Base-by-base conservation (phyloP, 805 yeast species). In the Sugiyamaella valdiviana region DNA sequence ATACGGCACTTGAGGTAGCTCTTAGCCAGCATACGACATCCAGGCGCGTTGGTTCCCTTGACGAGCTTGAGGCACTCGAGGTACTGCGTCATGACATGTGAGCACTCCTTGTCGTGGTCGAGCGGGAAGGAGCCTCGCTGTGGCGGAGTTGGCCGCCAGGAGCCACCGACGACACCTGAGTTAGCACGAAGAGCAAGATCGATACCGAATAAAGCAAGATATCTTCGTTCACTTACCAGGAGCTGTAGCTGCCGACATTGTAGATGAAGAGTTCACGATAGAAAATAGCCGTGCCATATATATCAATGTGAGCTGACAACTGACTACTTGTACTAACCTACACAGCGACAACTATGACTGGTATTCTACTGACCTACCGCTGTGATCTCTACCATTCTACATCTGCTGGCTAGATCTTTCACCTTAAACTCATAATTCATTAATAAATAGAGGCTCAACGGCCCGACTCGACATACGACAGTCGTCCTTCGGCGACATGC, bases 91-190 rank as follows among this genome's bases (percentile, higher is more conserved):
- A 90, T 93, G 50, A 79, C 77, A 19, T 73, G 72, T 19, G 80
- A 78, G 62, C 98, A 91, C 55, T 93, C 98, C 6, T 76, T 77
- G 51, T 78, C 82, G 61, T 91, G 99, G 61, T 91, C 99, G 40
- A 91, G 70, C 0, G 98, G 99, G 66, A 91, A 91, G 0, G 98
- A 87, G 0, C 99, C 99, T 56, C 96, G 72, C 56, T 91, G 96
- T 2, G 99, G 99, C 19, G 99, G 96, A 0, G 91, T 83, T 7
- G 97, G 96, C 12, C 58, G 23, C 50, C 65, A 48, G 40, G 62
- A 58, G 2, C 57, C 52, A 20, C 55, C 48, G 7, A 58, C 54
- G 3, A 62, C 50, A 15, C 65, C 66, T 9, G 64, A 61, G 2
- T 60, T 36, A 15, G 38, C 7, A 36, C 6, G 38, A 16, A 12